Conservation (phyloP, 2,329 filamentous ascomycete genomes). For the Sclerotinia subarctica region DNA sequence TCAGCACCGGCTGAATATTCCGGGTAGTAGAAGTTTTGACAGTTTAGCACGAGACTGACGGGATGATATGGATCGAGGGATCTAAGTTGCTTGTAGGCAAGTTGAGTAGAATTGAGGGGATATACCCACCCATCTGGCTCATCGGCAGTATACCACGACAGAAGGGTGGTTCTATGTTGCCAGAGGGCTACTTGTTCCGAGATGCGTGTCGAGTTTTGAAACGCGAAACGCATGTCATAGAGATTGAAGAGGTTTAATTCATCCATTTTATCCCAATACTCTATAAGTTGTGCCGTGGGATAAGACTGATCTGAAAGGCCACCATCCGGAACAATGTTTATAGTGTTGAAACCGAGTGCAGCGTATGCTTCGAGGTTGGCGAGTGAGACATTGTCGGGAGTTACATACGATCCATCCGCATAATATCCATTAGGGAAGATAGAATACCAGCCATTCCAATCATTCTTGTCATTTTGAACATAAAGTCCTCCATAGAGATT, state of each 20-base stretch:
- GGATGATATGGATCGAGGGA: constrained; percentile 51
- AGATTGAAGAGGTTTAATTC: constrained; percentile 46
- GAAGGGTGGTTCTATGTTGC: constrained; percentile 41
- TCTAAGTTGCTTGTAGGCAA: constrained; percentile 45
- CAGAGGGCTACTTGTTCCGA: constrained; percentile 33
- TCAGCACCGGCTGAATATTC: constrained; percentile 50
- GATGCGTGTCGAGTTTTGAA: constrained; percentile 41
- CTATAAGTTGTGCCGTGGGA: constrained; percentile 39
- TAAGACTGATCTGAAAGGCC: constrained; percentile 41
- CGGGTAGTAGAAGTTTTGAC: constrained; percentile 50
- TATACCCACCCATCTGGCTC: constrained; percentile 45
- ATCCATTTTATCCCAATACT: constrained; percentile 45
- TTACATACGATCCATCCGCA: constrained; percentile 35
- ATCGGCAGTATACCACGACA: constrained; percentile 54
- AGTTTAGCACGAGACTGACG: constrained; percentile 50
- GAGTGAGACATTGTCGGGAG: constrained; percentile 34
- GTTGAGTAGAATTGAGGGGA: constrained; percentile 44
- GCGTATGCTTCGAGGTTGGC: constrained; percentile 42
- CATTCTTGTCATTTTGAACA: constrained; percentile 39
- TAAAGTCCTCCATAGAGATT: constrained; percentile 46
- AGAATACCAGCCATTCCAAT: constrained; percentile 37
- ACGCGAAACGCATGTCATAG: constrained; percentile 39
- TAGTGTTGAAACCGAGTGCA: constrained; percentile 47
- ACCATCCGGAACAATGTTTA: constrained; percentile 42
- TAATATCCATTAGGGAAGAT: constrained; percentile 49